phyloP scores from a whole-genome alignment of 2,329 filamentous ascomycete genomes.

The Pestalotiopsis sp. region DNA sequence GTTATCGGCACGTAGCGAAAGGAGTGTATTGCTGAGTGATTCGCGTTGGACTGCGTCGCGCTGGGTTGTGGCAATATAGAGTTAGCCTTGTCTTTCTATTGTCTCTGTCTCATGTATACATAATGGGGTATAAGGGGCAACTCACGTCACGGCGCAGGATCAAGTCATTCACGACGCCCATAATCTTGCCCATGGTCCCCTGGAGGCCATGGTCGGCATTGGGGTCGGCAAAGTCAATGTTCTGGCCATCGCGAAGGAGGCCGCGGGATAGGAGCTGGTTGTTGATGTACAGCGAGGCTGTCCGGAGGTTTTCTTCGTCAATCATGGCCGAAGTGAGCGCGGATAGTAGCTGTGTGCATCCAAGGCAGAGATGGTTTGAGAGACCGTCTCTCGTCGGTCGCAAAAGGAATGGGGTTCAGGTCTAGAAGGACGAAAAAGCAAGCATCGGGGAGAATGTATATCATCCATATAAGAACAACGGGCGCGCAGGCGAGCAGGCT shows the following conservation, averaged over 20 bases:
- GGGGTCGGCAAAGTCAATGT: constrained; percentile 81
- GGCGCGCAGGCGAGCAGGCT: not conserved
- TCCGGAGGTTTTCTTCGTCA: constrained; percentile 64
- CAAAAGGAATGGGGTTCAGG: not conserved
- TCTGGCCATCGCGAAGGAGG: constrained; percentile 67
- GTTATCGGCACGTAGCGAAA: constrained; percentile 74
- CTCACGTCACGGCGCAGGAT: constrained; percentile 86
- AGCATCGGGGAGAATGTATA: not conserved
- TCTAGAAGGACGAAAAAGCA: not conserved
- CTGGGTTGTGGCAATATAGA: constrained; percentile 42
- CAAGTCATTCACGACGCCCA: constrained; percentile 92
- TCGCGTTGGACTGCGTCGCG: constrained; percentile 90
- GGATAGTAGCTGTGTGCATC: not conserved
- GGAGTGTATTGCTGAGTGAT: constrained; percentile 76
- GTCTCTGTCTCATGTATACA: not conserved
- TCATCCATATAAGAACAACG: not conserved
- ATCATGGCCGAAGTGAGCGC: constrained; percentile 30
- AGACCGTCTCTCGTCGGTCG: not conserved
- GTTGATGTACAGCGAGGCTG: constrained; percentile 73
- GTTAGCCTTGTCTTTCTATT: not conserved
- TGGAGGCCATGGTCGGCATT: constrained; percentile 61
- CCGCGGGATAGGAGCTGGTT: constrained; percentile 71
- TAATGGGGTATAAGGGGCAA: not conserved
- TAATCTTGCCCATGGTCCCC: constrained; percentile 80
- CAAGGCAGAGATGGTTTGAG: not conserved